These are phyloP conservation scores for Teunomyces funiuensis DNA, from an alignment of 805 yeast genomes.

Conservation along the genomic window DNA sequence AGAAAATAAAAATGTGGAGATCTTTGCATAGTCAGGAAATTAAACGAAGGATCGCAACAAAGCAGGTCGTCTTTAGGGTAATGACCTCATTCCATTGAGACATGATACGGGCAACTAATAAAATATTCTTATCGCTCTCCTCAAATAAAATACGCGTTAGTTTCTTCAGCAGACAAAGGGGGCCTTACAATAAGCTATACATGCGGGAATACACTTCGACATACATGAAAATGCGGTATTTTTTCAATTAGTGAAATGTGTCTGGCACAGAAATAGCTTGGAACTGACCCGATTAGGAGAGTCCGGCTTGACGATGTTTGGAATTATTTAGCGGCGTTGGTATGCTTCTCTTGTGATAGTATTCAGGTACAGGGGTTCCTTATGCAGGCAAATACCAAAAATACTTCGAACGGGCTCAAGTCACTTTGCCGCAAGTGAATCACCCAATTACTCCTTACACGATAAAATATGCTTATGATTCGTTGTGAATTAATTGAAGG, in stretches of 20 bases:
- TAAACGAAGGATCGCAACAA: not conserved
- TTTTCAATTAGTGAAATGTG: no score
- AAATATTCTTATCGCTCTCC: slow-evolving; percentile 3
- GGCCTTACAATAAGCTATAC: no score
- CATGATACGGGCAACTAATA: not conserved
- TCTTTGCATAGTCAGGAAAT: not conserved
- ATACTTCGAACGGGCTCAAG: not conserved
- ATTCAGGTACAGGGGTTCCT: not conserved
- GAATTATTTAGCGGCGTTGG: not conserved
- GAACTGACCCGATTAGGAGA: not conserved
- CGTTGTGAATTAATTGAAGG: no score
- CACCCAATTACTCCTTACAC: no score
- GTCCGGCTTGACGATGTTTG: slow-evolving; percentile 1
- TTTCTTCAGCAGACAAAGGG: not conserved
- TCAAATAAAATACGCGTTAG: not conserved
- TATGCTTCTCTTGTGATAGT: not conserved
- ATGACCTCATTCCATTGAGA: slow-evolving; percentile 3
- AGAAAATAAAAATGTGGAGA: slow-evolving; percentile 4
- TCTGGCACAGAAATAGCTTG: not conserved
- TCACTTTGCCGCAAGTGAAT: no score
- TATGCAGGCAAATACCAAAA: not conserved
- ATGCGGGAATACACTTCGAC: not conserved
- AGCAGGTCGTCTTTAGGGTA: not conserved
- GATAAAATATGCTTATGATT: not conserved
- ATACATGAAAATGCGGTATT: not conserved